Base-by-base conservation (phyloP, 495 filamentous ascomycete species). In the Hypomontagnella submonticulosa region DNA sequence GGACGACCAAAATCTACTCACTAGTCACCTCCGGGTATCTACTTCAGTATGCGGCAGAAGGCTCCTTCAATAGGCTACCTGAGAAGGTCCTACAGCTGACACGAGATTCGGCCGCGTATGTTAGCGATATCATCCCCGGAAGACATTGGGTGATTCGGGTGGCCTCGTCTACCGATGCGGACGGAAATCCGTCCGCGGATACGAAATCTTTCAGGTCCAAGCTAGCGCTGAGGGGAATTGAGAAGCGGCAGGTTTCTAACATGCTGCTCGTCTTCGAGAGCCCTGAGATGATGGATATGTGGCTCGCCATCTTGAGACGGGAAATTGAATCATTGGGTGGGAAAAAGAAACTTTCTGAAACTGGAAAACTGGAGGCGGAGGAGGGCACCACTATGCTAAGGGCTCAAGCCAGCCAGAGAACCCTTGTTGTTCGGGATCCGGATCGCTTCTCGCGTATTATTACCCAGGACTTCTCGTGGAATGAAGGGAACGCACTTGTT, bases 131-230 rank as follows among this genome's bases (percentile, higher is more conserved):
- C 2, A 95, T 99, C 62, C 92, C 93, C 0, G 95, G 95, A 19
- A 89, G 89, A 61, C 95, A 94, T 66, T 97, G 89, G 87, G 95
- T 99, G 1, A 71, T 99, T 49, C 95, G 97, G 69, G 85, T 98
- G 11, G 92, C 90, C n/a, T 89, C 93, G 47, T 82, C 84, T 15
- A 84, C 83, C 4, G 85, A 89, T 15, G 81, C 87, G 8, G 89
- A 95, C 27, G 83, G 83, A 16, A 73, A 75, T n/a, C 77, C 81
- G 4, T 62, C 79, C 9, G 81, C 87, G 4, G 75, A 80, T 47
- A 73, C 84, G 2, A 84, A 84, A 55, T 88, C 87, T n/a, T 76
- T 94, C 12, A 79, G 93, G 36, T 87, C 88, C 9, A 87, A 89
- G 47, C 81, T 96, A 46, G 85, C 90, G 4, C 87, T 93, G 27